Evolutionary conservation across 2,329 filamentous ascomycete genomes (phyloP).

Genomic region (Ramichloridium luteum): DNA sequence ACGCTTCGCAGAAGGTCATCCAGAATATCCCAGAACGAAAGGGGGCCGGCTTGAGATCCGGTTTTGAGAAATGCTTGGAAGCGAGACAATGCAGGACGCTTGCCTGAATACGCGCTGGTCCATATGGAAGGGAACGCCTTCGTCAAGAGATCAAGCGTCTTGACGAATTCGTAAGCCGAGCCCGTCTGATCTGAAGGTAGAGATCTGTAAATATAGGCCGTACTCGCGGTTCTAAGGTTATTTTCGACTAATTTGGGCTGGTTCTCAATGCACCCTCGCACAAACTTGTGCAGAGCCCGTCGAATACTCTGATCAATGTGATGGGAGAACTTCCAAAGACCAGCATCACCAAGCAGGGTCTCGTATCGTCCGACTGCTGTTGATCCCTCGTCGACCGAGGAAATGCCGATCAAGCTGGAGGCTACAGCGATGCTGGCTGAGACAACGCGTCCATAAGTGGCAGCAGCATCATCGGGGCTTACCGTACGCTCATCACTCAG

Average conservation of each 20-base stretch:
- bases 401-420: constrained; percentile 38
- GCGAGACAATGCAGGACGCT: constrained; percentile 43
- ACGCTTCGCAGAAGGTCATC: constrained; percentile 47
- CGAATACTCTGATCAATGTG: constrained; percentile 47
- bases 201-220: constrained; percentile 61
- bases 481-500: constrained; percentile 83
- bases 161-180: constrained; percentile 60
- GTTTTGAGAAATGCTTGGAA: constrained; percentile 64
- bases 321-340: constrained; percentile 47
- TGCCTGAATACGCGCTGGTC: constrained; percentile 51
- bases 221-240: constrained; percentile 45
- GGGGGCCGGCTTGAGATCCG: constrained; percentile 67
- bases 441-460: constrained; percentile 75
- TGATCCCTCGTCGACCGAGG: constrained; percentile 40
- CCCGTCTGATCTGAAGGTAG: constrained; percentile 60
- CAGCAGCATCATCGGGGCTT: constrained; percentile 69
- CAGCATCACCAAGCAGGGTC: constrained; percentile 50
- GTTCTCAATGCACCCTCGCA: constrained; percentile 39
- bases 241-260: constrained; percentile 29
- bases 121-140: constrained; percentile 55
- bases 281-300: constrained; percentile 44
- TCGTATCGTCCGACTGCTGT: constrained; percentile 53
- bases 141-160: constrained; percentile 56
- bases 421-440: constrained; percentile 46
- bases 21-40: constrained; percentile 61